Conservation (phyloP, 2,329 filamentous ascomycete genomes). For the Claviceps cyperi region DNA sequence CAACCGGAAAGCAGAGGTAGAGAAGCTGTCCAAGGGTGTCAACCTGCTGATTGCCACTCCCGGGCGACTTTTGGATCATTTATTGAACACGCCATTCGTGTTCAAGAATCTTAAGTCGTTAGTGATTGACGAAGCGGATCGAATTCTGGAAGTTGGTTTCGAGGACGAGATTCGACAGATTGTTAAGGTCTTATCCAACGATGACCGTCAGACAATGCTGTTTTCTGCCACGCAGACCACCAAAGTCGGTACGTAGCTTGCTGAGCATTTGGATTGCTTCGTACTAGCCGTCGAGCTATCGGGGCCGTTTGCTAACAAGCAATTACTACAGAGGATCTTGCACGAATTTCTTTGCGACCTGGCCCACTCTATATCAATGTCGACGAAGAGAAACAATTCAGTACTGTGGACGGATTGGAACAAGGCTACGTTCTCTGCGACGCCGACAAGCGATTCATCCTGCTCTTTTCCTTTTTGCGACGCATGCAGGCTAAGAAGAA, state of each 20-base stretch:
- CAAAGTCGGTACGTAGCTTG: constrained; percentile 47
- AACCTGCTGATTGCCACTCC: constrained; percentile 92
- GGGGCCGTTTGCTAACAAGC: neutral
- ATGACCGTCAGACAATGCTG: constrained; percentile 88
- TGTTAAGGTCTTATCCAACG: constrained; percentile 79
- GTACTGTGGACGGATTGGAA: constrained; percentile 84
- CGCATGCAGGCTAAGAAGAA: constrained; percentile 66
- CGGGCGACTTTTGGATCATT: constrained; percentile 80
- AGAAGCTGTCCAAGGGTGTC: constrained; percentile 87
- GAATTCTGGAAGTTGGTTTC: constrained; percentile 93
- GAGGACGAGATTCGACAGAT: constrained; percentile 98
- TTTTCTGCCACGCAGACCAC: constrained; percentile 98
- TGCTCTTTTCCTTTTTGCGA: constrained; percentile 90
- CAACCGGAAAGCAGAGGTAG: constrained; percentile 77
- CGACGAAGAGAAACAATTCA: constrained; percentile 75
- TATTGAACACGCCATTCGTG: constrained; percentile 81
- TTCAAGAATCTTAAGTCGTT: constrained; percentile 90
- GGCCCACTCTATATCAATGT: constrained; percentile 96
- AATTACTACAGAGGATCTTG: constrained; percentile 56
- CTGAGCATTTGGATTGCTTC: neutral
- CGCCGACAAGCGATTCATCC: constrained; percentile 80
- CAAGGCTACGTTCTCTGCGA: constrained; percentile 94
- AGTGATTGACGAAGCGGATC: constrained; percentile 92
- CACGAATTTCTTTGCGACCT: constrained; percentile 78
- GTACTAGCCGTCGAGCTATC: neutral